Evolutionary conservation across 2,329 filamentous ascomycete genomes (phyloP).

Genomic region (Colletotrichum gigasporum): DNA sequence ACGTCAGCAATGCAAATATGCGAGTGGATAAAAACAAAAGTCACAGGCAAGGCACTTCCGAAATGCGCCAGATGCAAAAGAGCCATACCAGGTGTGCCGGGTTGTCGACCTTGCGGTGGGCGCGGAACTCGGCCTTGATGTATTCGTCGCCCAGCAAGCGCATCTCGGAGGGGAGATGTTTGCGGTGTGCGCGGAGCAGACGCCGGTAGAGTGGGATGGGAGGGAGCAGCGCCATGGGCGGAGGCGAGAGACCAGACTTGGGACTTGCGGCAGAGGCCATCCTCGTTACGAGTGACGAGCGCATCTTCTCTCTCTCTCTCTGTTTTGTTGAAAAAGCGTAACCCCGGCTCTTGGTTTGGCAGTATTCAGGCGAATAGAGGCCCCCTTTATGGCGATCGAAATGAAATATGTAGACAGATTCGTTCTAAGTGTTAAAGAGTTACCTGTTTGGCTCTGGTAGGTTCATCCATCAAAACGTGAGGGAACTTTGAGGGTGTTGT

Average conservation of each 20-base stretch:
- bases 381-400: too few relatives aligned
- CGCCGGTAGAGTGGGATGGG: slow-evolving; percentile 91
- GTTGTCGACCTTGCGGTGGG: slow-evolving; percentile 86
- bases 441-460: too few relatives aligned
- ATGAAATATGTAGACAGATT: too few relatives aligned
- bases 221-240: slow-evolving; percentile 76
- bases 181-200: slow-evolving; percentile 85
- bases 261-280: slow-evolving; percentile 49
- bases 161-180: slow-evolving; percentile 77
- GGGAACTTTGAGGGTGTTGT: too few relatives aligned
- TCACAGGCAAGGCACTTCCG: too few relatives aligned
- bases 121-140: slow-evolving; percentile 90
- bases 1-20: not conserved
- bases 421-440: too few relatives aligned
- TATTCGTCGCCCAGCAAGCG: slow-evolving; percentile 91
- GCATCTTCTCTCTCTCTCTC: not conserved
- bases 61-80: not conserved
- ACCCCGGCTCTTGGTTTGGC: not conserved
- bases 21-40: not conserved
- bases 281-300: not conserved
- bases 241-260: slow-evolving; percentile 44
- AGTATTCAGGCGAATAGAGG: not conserved
- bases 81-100: slow-evolving; percentile 83
- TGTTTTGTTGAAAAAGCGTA: not conserved
- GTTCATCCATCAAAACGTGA: too few relatives aligned